A percentile compares a stretch with the other conserved stretches of the same genome.
Evolutionary conservation across 2,329 filamentous ascomycete species (phyloP).

Genomic region (Exophiala lecanii-corni): DNA sequence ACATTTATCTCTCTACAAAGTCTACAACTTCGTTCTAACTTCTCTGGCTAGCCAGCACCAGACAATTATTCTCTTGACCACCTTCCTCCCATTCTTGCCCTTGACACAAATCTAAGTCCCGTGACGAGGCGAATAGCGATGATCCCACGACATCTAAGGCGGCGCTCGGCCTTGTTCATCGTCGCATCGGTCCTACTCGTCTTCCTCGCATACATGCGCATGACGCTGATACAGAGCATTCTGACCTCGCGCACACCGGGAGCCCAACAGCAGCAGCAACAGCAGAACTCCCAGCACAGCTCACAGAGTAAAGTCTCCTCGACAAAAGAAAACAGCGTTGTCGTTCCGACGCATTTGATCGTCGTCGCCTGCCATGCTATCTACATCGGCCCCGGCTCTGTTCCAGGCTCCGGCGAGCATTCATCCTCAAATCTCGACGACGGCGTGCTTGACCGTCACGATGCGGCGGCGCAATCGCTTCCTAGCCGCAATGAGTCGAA

Average conservation of each 20-base stretch:
- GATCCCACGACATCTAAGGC: background rate
- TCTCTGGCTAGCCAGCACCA: too few species aligned
- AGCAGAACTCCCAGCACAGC: too few species aligned
- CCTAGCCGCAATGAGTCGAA: constrained; percentile 12
- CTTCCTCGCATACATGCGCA: background rate
- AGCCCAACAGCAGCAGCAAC: background rate
- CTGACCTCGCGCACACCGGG: background rate
- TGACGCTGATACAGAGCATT: background rate
- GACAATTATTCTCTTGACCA: too few species aligned
- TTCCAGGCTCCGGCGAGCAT: constrained; percentile 54
- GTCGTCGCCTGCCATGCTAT: constrained; percentile 83
- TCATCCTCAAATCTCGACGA: constrained; percentile 35
- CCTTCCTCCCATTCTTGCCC: too few species aligned
- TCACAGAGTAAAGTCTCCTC: too few species aligned
- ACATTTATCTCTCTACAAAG: too few species aligned
- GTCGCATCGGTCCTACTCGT: background rate
- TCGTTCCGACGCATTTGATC: constrained; percentile 67
- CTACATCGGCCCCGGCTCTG: constrained; percentile 59
- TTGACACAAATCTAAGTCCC: too few species aligned
- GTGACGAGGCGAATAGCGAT: too few species aligned
- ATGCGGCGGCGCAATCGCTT: background rate
- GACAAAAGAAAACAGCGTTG: too few species aligned
- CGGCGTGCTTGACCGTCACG: background rate
- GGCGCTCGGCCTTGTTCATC: background rate
- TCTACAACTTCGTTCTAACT: too few species aligned